These are phyloP conservation scores for Haberlea rhodopensis DNA, from an alignment of 257 asterid genomes.

Conservation along the genomic window DNA sequence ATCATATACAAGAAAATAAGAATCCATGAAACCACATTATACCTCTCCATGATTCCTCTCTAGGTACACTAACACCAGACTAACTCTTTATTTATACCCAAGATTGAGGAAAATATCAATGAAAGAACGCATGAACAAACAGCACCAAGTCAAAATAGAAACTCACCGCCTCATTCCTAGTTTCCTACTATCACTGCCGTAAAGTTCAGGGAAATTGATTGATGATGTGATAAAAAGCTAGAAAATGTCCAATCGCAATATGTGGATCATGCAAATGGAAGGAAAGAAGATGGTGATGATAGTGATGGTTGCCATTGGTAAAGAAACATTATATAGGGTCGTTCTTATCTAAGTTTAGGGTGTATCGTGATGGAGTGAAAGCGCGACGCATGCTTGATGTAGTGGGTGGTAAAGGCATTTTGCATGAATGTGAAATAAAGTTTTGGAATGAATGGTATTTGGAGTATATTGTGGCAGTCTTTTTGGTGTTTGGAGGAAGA, in stretches of 20 bases:
- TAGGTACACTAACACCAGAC: neutral
- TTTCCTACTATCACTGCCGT: neutral
- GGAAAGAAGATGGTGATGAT: neutral
- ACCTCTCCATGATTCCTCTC: slow-evolving; percentile 29
- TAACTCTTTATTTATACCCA: slow-evolving; percentile 6
- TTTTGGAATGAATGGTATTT: slow-evolving; percentile 11
- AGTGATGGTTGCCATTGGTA: slow-evolving; percentile 11
- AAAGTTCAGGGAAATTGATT: neutral
- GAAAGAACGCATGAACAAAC: neutral
- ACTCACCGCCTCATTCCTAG: neutral
- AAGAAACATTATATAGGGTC: slow-evolving; percentile 27
- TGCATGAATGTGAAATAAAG: slow-evolving; percentile 29
- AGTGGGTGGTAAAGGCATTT: slow-evolving; percentile 37
- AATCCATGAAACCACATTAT: slow-evolving; percentile 25
- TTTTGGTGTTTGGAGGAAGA: neutral
- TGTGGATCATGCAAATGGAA: neutral
- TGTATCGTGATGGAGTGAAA: slow-evolving; percentile 21
- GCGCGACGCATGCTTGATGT: slow-evolving; percentile 24
- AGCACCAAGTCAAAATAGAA: neutral
- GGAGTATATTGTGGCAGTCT: too few relatives aligned
- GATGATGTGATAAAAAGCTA: neutral
- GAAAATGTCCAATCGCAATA: neutral
- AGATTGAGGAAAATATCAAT: slow-evolving; percentile 9
- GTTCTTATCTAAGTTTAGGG: slow-evolving; percentile 3
- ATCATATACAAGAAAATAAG: slow-evolving; percentile 34